These are phyloP conservation scores for Fragilaria radians DNA, from an alignment of 108 stramenopile species.

Conservation along the genomic window DNA sequence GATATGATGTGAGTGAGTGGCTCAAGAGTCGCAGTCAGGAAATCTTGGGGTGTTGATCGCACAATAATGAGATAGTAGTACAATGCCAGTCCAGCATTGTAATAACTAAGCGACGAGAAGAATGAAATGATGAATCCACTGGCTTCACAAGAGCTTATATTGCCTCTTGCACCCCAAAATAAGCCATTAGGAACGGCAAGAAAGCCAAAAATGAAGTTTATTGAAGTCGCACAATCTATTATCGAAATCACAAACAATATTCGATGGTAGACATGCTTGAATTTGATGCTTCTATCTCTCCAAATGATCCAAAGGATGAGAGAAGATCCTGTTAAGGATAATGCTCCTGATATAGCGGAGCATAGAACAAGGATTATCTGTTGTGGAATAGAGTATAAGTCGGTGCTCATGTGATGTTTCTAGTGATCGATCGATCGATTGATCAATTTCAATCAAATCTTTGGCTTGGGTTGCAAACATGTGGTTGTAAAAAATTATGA, in stretches of 20 bases:
- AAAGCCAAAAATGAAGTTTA: constrained; percentile 2
- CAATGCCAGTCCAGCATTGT: not conserved
- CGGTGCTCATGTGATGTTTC: not conserved
- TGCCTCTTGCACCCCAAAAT: constrained; percentile 29
- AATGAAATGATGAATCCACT: constrained; percentile 42
- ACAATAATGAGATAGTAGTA: not conserved
- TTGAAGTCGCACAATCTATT: constrained; percentile 5
- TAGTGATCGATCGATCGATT: too few relatives aligned
- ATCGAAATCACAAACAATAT: constrained; percentile 18
- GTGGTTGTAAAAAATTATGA: too few relatives aligned
- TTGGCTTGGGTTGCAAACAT: too few relatives aligned
- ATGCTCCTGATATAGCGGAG: not conserved
- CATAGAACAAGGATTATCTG: not conserved
- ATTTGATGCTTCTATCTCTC: constrained; percentile 3
- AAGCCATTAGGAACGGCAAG: constrained; percentile 11
- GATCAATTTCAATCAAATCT: too few relatives aligned
- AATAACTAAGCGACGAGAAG: not conserved
- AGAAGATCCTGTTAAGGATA: constrained; percentile 3
- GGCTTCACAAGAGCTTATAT: constrained; percentile 30
- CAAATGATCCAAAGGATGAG: constrained; percentile 10
- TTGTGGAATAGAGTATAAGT: not conserved
- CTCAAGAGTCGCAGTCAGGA: not conserved
- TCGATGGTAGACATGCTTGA: constrained; percentile 16
- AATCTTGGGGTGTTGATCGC: not conserved
- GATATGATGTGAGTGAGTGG: not conserved